Evolutionary conservation across 176 grass and related monocot genomes (phyloP).

Genomic region (Alopecurus myosuroides): DNA sequence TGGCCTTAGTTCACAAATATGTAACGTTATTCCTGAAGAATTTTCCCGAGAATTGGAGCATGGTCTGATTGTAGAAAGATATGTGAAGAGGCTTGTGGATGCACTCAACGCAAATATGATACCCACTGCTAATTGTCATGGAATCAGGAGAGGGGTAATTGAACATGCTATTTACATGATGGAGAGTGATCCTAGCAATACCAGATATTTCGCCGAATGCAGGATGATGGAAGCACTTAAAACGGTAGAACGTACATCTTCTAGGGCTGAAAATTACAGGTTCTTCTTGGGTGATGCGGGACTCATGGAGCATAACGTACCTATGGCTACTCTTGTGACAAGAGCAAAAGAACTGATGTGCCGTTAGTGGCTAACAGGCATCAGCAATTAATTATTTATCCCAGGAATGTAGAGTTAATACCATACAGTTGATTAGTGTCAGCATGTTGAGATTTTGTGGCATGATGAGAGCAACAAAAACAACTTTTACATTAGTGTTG

Average conservation of each 20-base stretch:
- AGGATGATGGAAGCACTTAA: not conserved
- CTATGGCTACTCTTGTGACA: not conserved
- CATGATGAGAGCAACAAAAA: too few relatives aligned
- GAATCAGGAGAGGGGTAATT: not conserved
- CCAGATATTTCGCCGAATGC: not conserved
- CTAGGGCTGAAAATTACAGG: not conserved
- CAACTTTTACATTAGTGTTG: too few relatives aligned
- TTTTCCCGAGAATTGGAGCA: not conserved
- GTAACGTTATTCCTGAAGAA: not conserved
- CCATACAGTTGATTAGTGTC: too few relatives aligned
- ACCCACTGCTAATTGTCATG: not conserved
- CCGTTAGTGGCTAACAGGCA: not conserved
- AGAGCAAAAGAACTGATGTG: not conserved
- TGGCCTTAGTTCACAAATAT: slow-evolving; percentile 10
- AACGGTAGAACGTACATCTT: not conserved
- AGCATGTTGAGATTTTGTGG: too few relatives aligned
- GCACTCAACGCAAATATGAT: not conserved
- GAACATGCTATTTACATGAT: not conserved
- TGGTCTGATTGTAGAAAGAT: not conserved
- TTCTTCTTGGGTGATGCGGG: not conserved
- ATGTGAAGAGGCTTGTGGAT: not conserved
- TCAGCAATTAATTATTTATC: too few relatives aligned
- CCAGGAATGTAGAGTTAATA: too few relatives aligned
- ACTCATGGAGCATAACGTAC: not conserved
- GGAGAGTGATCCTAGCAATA: not conserved